A percentile compares a stretch with the other conserved stretches of the same genome.
Conservation (phyloP, 1,284 basidiomycete species). For the Coniferiporia sulphurascens region DNA sequence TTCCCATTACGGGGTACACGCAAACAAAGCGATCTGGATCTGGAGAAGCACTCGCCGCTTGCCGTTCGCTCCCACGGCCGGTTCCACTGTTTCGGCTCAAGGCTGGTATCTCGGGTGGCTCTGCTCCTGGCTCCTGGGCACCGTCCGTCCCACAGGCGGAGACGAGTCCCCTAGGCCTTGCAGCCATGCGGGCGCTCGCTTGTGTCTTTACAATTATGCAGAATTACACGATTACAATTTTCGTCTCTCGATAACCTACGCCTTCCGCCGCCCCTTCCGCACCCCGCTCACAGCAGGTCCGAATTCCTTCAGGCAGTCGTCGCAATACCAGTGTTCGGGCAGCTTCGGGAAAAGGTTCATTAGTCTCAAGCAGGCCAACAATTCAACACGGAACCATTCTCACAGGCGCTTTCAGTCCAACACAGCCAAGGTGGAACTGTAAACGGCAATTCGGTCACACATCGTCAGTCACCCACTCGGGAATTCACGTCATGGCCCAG, state of each 20-base stretch:
- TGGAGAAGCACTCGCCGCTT: neutral
- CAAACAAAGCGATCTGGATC: neutral
- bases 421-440: conserved; percentile 27
- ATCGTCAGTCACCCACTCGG: neutral
- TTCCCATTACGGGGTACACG: neutral
- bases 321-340: conserved; percentile 26
- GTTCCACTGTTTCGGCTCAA: neutral
- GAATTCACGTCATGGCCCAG: neutral
- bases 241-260: no score
- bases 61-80: neutral
- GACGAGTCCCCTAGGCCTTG: neutral
- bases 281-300: conserved; percentile 11
- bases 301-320: conserved; percentile 20
- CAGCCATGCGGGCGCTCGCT: no score
- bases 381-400: neutral
- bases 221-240: no score
- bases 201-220: no score
- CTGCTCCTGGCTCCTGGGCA: no score
- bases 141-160: neutral
- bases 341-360: neutral
- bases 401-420: conserved; percentile 24
- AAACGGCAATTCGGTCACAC: neutral
- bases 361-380: neutral
- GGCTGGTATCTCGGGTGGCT: neutral
- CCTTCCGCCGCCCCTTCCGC: conserved; percentile 9